Evolutionary conservation across 208 protist species (phyloP).

Genomic region (Wallacemonas sp.): DNA sequence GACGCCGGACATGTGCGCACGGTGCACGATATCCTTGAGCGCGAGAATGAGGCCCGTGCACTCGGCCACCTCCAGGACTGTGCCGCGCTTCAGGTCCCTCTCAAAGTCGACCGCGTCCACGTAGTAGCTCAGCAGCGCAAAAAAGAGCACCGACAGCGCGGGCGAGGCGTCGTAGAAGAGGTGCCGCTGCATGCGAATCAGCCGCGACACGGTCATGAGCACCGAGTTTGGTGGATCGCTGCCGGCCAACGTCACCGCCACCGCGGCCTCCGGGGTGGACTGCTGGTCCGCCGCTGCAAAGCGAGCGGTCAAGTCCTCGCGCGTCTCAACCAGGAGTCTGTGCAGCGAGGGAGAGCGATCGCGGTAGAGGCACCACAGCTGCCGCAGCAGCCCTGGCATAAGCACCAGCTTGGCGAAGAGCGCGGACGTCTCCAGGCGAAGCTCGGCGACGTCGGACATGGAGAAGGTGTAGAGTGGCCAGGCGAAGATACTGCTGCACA

Average conservation of each 20-base stretch:
- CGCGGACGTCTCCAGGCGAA: constrained; percentile 55
- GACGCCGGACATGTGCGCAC: constrained; percentile 73
- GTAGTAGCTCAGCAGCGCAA: constrained; percentile 73
- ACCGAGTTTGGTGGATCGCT: neutral
- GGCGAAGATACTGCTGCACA: constrained; percentile 68
- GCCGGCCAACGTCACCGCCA: constrained; percentile 5
- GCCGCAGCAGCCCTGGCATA: constrained; percentile 49
- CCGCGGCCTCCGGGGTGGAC: neutral
- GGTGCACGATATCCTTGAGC: constrained; percentile 76
- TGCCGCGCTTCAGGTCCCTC: constrained; percentile 42
- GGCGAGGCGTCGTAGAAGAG: constrained; percentile 72
- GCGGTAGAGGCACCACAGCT: constrained; percentile 72
- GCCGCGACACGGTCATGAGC: constrained; percentile 1
- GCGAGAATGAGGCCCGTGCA: constrained; percentile 60
- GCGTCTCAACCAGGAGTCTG: constrained; percentile 22
- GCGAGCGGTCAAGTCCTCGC: neutral
- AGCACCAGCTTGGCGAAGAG: constrained; percentile 67
- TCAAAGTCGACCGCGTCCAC: constrained; percentile 70
- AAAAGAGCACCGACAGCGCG: constrained; percentile 73
- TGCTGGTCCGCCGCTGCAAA: neutral
- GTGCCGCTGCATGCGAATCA: constrained; percentile 16
- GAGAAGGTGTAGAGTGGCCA: constrained; percentile 80
- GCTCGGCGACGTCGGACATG: constrained; percentile 19
- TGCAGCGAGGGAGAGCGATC: constrained; percentile 37
- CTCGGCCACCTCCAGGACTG: constrained; percentile 44